A percentile compares a stretch with the other conserved stretches of the same genome.
Conservation (phyloP, 495 filamentous ascomycete genomes). For the Trypethelium eluteriae region DNA sequence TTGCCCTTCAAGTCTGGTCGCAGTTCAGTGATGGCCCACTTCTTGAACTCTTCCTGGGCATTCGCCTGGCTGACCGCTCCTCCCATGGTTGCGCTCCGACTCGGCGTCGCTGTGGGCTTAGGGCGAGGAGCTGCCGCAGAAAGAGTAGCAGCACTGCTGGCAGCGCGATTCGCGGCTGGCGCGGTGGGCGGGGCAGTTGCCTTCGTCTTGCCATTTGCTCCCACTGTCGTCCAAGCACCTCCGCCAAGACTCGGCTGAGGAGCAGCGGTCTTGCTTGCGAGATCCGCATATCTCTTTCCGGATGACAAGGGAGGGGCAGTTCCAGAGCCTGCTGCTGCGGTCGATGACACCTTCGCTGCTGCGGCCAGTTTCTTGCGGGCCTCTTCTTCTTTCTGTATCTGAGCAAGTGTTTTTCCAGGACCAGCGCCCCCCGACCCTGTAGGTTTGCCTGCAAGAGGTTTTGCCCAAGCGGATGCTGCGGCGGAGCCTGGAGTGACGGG, state of each 20-base stretch:
- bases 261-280: conserved; percentile 66
- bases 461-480: conserved; percentile 55
- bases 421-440: conserved; percentile 40
- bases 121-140: conserved; percentile 29
- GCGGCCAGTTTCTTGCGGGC: conserved; percentile 64
- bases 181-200: conserved; percentile 32
- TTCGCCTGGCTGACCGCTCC: conserved; percentile 42
- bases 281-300: conserved; percentile 90
- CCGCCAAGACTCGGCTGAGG: conserved; percentile 33
- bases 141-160: conserved; percentile 33
- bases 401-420: conserved; percentile 82
- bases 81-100: conserved; percentile 37
- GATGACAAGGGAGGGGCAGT: conserved; percentile 40
- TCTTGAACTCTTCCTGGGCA: conserved; percentile 79
- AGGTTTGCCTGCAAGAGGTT: conserved; percentile 54
- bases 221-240: conserved; percentile 86
- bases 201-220: conserved; percentile 88
- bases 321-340: conserved; percentile 38
- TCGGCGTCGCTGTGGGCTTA: conserved; percentile 16
- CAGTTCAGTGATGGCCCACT: conserved; percentile 77
- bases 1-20: conserved; percentile 51
- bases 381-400: conserved; percentile 97
- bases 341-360: conserved; percentile 47
- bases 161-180: conserved; percentile 48
- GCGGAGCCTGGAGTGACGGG: conserved; percentile 48